Evolutionary conservation across 192 early-diverging fungal species (phyloP).

Genomic region (Geranomyces variabilis): DNA sequence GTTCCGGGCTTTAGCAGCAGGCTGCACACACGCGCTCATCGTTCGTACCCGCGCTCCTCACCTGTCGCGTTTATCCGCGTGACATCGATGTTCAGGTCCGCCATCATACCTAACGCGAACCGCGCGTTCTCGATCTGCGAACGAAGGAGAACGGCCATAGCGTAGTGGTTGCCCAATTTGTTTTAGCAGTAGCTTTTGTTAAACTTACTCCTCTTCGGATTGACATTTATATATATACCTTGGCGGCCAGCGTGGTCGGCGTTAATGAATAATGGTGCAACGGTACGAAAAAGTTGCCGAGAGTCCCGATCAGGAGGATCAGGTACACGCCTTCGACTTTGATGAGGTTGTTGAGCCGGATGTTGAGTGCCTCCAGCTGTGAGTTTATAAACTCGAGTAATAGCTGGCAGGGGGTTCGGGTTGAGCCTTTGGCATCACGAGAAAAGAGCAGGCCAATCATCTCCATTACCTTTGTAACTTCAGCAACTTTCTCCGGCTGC

Average conservation of each 20-base stretch:
- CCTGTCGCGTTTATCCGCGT: slow-evolving; percentile 30
- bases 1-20: not conserved
- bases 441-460: too few species aligned
- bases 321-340: slow-evolving; percentile 34
- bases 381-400: slow-evolving; percentile 37
- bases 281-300: slow-evolving; percentile 45
- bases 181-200: too few species aligned
- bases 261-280: slow-evolving; percentile 25
- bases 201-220: too few species aligned
- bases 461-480: slow-evolving; percentile 40
- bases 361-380: slow-evolving; percentile 28
- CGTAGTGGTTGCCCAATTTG: too few species aligned
- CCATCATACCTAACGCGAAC: slow-evolving; percentile 34
- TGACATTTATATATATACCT: too few species aligned
- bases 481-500: slow-evolving; percentile 26
- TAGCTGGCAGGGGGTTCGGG: slow-evolving; percentile 19
- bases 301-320: slow-evolving; percentile 40
- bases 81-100: slow-evolving; percentile 31
- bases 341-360: slow-evolving; percentile 30
- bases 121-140: slow-evolving; percentile 33
- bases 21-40: too few species aligned
- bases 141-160: not conserved
- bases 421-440: not conserved
- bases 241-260: slow-evolving; percentile 21
- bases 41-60: not conserved